Base-by-base conservation (phyloP, 176 grass and related monocot species). In the Coix lacrymajobi region DNA sequence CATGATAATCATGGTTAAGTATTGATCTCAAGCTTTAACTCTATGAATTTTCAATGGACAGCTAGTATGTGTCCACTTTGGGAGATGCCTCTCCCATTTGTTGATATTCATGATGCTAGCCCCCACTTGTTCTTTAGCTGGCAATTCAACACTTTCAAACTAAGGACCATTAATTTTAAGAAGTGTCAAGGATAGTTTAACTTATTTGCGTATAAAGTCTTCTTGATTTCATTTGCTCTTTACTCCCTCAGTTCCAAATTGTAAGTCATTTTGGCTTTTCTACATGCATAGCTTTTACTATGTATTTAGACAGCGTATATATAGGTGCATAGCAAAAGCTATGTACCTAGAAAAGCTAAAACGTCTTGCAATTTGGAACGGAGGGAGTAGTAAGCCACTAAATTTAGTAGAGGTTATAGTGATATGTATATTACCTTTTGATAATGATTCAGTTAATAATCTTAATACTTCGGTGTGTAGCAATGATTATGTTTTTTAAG, bases 41-140 rank as follows among this genome's bases (percentile, higher is more conserved):
- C 14, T 64, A 61, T 19, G 12, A 61, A 17, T 69, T 64, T 26
- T 20, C 6, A 39, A 15, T 15, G 13, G 39, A 14, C 56, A 70
- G 30, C 54, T 15, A 15, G 46, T 48, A 52, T 7, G n/a, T 31
- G 22, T 57, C 48, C 44, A 10, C 67, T 73, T 38, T 41, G 66
- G 15, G 40, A 57, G 45, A 57, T 15, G 9, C 40, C 25, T 39
- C 66, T 79, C 37, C 26, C 16, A 61, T 51, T 38, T 22, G 10
- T 57, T 57, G 54, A 57, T 57, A 24, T 61, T 61, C 24, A 28
- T 72, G 17, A 79, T 64, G 32, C 19, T 49, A 67, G 13, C 31
- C 48, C 79, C 57, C 54, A 86, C 67, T 65, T 86, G 40, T 66
- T 78, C 49, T 78, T 87, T 24, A 28, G 22, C 33, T 75, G 36